A percentile compares a stretch with the other conserved stretches of the same genome.
phyloP scores from a whole-genome alignment of 2,329 filamentous ascomycete species.

The Cladosporium austrohemisphaericum region DNA sequence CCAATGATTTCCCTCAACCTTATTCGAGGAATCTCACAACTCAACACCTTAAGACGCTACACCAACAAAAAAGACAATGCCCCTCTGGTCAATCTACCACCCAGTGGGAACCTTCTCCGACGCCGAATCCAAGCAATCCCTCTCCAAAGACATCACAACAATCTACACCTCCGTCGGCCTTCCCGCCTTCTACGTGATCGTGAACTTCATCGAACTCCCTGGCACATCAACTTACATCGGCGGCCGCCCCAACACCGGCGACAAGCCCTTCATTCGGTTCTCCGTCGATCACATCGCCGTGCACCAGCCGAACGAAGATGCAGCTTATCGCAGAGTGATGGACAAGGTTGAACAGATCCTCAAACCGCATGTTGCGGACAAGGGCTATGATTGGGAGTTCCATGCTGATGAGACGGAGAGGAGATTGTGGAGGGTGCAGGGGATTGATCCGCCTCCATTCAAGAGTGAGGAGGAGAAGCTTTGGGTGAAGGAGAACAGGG shows the following conservation, averaged over 20 bases:
- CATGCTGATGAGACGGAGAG: constrained; percentile 43
- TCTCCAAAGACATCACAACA: constrained; percentile 39
- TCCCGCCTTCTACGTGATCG: constrained; percentile 45
- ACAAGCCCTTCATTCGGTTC: constrained; percentile 37
- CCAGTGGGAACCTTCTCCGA: constrained; percentile 34
- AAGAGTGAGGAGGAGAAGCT: constrained; percentile 35
- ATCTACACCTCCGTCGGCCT: constrained; percentile 38
- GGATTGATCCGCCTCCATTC: constrained; percentile 36
- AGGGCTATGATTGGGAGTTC: constrained; percentile 45
- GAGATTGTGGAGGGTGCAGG: constrained; percentile 45
- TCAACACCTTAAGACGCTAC: too few relatives aligned
- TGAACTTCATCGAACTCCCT: constrained; percentile 37
- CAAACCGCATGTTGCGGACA: constrained; percentile 40
- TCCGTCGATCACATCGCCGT: constrained; percentile 34
- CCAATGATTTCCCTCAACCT: background rate
- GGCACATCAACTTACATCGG: constrained; percentile 32
- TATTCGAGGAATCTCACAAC: background rate
- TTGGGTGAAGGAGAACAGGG: constrained; percentile 31
- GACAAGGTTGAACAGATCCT: constrained; percentile 32
- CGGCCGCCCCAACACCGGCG: constrained; percentile 22
- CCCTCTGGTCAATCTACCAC: constrained; percentile 45
- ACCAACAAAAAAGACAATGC: constrained; percentile 31
- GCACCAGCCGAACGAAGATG: constrained; percentile 19
- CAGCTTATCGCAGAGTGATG: constrained; percentile 21
- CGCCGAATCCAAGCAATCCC: constrained; percentile 26